A percentile compares a stretch with the other conserved stretches of the same genome.
Evolutionary conservation across 192 early-diverging fungal genomes (phyloP).

Genomic region (Linnemannia zychae): DNA sequence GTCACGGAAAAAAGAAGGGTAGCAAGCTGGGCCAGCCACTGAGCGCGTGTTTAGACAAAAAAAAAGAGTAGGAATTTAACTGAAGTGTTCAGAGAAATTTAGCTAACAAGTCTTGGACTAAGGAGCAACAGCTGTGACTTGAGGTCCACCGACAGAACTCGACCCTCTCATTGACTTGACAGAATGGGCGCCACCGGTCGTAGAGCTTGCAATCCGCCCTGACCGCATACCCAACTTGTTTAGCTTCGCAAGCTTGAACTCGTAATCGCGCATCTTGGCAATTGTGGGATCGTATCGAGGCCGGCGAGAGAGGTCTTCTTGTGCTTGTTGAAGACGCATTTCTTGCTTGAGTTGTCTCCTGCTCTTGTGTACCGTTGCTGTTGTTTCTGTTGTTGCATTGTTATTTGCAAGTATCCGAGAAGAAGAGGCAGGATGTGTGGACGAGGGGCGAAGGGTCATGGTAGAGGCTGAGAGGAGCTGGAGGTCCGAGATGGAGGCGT

Average conservation of each 20-base stretch:
- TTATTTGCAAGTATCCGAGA: not conserved
- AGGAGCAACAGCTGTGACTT: not conserved
- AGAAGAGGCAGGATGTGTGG: slow-evolving; percentile 22
- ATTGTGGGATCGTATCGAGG: slow-evolving; percentile 43
- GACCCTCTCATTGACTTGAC: slow-evolving; percentile 1
- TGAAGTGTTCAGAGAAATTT: not conserved
- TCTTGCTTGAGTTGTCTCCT: slow-evolving; percentile 50
- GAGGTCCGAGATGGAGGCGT: slow-evolving; percentile 38
- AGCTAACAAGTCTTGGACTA: not conserved
- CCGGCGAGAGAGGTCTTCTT: slow-evolving; percentile 26
- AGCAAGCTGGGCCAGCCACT: not conserved
- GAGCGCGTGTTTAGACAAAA: not conserved
- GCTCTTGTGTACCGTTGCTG: slow-evolving; percentile 16
- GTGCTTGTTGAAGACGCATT: slow-evolving; percentile 18
- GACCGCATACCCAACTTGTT: slow-evolving; percentile 27
- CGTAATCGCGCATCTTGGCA: slow-evolving; percentile 42
- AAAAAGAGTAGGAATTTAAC: not conserved
- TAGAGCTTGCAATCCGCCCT: slow-evolving; percentile 22
- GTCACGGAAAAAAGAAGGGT: not conserved
- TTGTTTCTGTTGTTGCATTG: not conserved
- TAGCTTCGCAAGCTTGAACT: slow-evolving; percentile 36
- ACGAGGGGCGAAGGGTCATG: slow-evolving; percentile 22
- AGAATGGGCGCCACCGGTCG: slow-evolving; percentile 11
- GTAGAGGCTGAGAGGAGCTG: slow-evolving; percentile 47
- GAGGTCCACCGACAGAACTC: not conserved